Base-by-base conservation (phyloP, 805 yeast genomes). In the Peterozyma xylosa region DNA sequence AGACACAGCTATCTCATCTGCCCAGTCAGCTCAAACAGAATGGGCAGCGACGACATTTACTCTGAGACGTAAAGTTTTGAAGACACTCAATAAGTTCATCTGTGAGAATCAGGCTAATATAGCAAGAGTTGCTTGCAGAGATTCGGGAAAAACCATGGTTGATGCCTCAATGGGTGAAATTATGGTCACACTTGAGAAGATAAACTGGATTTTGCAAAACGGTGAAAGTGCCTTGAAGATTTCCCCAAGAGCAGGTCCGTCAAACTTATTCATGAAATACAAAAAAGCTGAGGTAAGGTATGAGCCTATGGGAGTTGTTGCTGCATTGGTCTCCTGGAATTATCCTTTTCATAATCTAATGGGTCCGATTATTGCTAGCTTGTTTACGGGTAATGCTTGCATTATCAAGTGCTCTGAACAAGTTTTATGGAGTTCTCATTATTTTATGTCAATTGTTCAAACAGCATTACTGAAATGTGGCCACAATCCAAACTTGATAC, bases 81-180 rank as follows among this genome's bases (percentile, higher is more conserved):
- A 74, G 37, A 82, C 96, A 1, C 69, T 93, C 43, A 73, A 77
- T 49, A 75, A 82, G 46, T 90, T 73, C 60, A 77, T 93, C 43
- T 60, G 85, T 42, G 81, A 80, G 40, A 81, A 93, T 60, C 99
- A 93, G 61, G 90, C 83, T 45, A 78, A 80, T 41, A 76, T 93
- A 39, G 96, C 96, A 3, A 72, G 95, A 39, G 84, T 93, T 9
- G 97, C 98, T 0, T 93, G 98, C 60, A 73, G 99, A 51, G 99
- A 93, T 57, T 84, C 96, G 15, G 99, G 99, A 30, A 93, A 93
- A 60, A 90, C 98, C 1, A 82, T 86, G 82, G 68, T 93, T 36
- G 98, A 93, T 66, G 98, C 98, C 3, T 82, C 93, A 39, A 83
- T 87, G 89, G 97, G 97, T 41, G 96, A 91, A 64, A 87, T 93